Evolutionary conservation across 805 yeast species (phyloP), one percentile per base, ranked within the genome.

Genomic region (Ogataea philodendri): DNA sequence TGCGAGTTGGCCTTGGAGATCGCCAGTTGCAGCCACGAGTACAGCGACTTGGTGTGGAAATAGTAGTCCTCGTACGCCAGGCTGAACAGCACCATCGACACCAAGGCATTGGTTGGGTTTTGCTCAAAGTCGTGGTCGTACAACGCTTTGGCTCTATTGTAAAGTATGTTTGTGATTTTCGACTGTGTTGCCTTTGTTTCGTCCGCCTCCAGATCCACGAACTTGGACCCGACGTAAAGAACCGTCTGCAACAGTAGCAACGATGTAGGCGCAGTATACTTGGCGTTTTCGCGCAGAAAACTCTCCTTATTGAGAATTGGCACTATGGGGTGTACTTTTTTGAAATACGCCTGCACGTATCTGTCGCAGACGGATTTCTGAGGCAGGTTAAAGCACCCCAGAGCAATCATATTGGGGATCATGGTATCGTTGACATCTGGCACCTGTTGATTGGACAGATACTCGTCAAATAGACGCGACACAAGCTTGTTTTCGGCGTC

Each of bases 381-480:
- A 2, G 90, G 90, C 22, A 83, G 58, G 32, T 75, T 59, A 52
- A 83, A 81, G 3, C 86, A 84, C n/a, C 87, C 87, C 39, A 78
- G 63, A 35, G 76, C 49, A 47, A 75, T 70, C 43, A 82, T 62
- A 32, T 76, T 70, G 51, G 78, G 82, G 50, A 81, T 63, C 44
- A 79, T 84, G 14, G 75, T 20, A 22, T 52, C 56, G 9, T 51
- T 13, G 39, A 46, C 28, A 30, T 45, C 33, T 38, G 19, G 16
- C 8, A 21, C 9, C 5, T 14, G 28, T 14, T 16, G 25, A 9
- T 38, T 22, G 5, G 16, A 19, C 13, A 19, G 14, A 24, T 18
- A 42, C 5, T 35, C 32, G 15, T 28, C 32, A 28, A 34, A 38
- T 10, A 42, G 33, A 21, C 20, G 14, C 7, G 20, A 29, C 13